Base-by-base conservation (phyloP, 2,329 filamentous ascomycete genomes). In the Ilyonectria mors-panacis region DNA sequence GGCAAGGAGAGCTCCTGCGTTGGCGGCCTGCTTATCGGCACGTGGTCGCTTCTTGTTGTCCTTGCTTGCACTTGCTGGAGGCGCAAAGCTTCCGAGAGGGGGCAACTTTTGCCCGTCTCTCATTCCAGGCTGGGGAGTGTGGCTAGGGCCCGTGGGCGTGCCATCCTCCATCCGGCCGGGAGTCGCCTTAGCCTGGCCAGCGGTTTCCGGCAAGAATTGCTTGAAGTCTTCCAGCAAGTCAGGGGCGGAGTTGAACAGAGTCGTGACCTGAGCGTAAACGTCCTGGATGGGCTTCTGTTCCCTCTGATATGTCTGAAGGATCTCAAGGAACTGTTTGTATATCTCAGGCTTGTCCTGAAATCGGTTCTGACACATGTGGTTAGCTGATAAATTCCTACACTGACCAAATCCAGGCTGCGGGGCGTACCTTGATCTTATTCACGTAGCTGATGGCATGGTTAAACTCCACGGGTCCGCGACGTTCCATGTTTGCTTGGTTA, bases 401-500 rank as follows among this genome's bases (percentile, higher is more conserved):
- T 53, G 57, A 59, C 62, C 59, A 53, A 39, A 59, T 61, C 19
- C 21, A 39, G 66, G 50, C 65, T 39, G 54, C 58, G 59, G 54
- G 35, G 75, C 88, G 80, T 83, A 96, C 95, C 91, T 99, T 99
- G 77, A 99, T 99, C 84, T 99, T 99, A 79, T 99, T 99, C 61
- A 99, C 96, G 77, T 99, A 99, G 80, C 95, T 98, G 70, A 99
- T 99, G 0, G 96, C 96, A 82, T 99, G 96, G 79, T 99, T 99
- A 81, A 99, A 99, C 78, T 99, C 96, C 19, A 99, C 96, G 1
- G 96, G 96, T 0, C 95, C 95, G 63, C 95, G 90, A 78, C 96
- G 97, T 80, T 97, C 95, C 78, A 93, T 83, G 81, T 87, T 83
- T 80, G 88, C 83, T 82, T 91, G 81, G 81, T 89, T 83, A 73